Conservation (phyloP, 2,329 filamentous ascomycete species). For the Scedosporium dehoogii region DNA sequence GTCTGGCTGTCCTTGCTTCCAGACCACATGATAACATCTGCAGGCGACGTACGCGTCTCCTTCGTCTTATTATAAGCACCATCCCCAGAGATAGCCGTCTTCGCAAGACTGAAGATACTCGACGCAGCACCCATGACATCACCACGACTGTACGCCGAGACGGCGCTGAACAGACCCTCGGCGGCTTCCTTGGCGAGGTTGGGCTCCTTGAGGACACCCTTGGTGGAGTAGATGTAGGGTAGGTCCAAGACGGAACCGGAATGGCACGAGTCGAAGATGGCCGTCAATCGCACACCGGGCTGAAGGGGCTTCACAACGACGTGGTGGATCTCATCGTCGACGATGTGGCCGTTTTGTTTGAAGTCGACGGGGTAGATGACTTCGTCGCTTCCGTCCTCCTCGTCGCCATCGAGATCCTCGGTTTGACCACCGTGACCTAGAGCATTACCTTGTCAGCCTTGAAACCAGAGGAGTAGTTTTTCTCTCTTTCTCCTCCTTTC, state of each 20-base stretch:
- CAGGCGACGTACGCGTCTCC: constrained; percentile 84
- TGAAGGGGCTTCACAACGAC: constrained; percentile 54
- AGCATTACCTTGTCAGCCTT: background rate
- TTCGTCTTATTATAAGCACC: constrained; percentile 73
- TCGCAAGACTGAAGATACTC: constrained; percentile 74
- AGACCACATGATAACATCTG: constrained; percentile 95
- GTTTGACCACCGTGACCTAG: constrained; percentile 70
- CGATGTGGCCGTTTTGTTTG: constrained; percentile 67
- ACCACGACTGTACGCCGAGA: constrained; percentile 53
- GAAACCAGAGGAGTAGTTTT: too few relatives aligned
- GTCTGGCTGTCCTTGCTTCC: constrained; percentile 96
- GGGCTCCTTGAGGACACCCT: constrained; percentile 58
- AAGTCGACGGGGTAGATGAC: constrained; percentile 81
- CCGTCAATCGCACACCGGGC: constrained; percentile 48
- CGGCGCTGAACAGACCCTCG: constrained; percentile 49
- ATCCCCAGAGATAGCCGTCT: constrained; percentile 75
- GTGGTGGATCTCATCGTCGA: constrained; percentile 73
- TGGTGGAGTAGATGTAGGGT: constrained; percentile 60
- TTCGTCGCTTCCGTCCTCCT: constrained; percentile 74
- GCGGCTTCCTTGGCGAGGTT: constrained; percentile 60
- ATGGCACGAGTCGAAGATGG: constrained; percentile 59
- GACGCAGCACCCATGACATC: constrained; percentile 69
- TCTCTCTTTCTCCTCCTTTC: too few relatives aligned
- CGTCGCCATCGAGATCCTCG: constrained; percentile 67
- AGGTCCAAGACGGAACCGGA: constrained; percentile 57